Percentiles rank a stretch among this genome's conserved stretches.
Evolutionary conservation across 441 rosid species (phyloP).

Genomic region (Syzygium malaccense): DNA sequence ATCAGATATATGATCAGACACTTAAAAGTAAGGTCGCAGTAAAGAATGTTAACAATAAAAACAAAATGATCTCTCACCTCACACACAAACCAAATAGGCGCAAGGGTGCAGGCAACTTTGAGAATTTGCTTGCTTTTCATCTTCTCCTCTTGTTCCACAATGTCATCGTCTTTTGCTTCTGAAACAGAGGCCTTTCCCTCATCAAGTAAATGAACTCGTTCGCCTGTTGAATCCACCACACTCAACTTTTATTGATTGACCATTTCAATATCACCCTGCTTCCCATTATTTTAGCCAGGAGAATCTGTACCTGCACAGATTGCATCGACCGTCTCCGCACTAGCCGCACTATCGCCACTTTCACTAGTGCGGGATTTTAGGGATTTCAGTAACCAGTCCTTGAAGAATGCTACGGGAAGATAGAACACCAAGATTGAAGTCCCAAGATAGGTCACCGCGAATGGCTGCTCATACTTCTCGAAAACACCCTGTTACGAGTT

Average conservation of each 20-base stretch:
- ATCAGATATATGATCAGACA: not conserved
- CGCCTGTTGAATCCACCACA: not conserved
- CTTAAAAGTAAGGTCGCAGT: not conserved
- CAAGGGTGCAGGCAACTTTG: not conserved
- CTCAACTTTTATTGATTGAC: not conserved
- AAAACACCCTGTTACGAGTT: constrained; percentile 22
- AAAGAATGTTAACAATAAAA: not conserved
- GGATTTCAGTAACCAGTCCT: constrained; percentile 21
- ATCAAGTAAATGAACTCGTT: not conserved
- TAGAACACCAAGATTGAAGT: constrained; percentile 32
- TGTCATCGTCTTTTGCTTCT: not conserved
- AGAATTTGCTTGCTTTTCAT: not conserved
- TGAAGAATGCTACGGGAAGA: constrained; percentile 40
- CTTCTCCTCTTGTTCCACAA: not conserved
- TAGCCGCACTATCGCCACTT: not conserved
- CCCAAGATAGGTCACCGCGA: constrained; percentile 33
- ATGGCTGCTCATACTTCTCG: constrained; percentile 32
- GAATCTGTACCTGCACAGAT: not conserved
- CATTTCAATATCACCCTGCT: not conserved
- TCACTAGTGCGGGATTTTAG: not conserved
- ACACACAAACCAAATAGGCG: constrained; percentile 4
- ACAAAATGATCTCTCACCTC: not conserved
- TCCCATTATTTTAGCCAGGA: not conserved
- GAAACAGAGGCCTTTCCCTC: constrained; percentile 6
- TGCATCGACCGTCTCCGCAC: not conserved